Percentiles rank a stretch among this genome's conserved stretches.
Evolutionary conservation across 306 rosid genomes (phyloP).

Genomic region (Betula pendula): DNA sequence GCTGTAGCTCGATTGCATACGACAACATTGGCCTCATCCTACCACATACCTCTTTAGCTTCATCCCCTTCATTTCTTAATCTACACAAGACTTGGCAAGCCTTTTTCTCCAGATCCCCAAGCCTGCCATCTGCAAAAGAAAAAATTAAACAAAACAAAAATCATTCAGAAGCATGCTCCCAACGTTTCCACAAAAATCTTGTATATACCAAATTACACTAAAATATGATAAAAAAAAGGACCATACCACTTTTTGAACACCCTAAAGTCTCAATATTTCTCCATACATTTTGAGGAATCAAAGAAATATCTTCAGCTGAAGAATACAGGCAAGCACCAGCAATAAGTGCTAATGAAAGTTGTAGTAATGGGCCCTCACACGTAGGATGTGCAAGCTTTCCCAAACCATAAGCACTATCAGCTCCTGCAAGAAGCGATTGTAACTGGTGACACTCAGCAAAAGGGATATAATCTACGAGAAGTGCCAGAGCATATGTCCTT

Average conservation of each 20-base stretch:
- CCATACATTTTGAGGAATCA: conserved; percentile 84
- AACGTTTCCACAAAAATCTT: conserved; percentile 23
- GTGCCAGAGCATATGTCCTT: conserved; percentile 69
- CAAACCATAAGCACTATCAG: conserved; percentile 68
- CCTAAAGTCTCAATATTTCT: conserved; percentile 64
- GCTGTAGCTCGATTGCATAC: conserved; percentile 18
- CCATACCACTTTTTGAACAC: conserved; percentile 60
- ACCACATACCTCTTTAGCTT: conserved; percentile 65
- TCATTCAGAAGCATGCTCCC: conserved; percentile 8
- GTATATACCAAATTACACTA: conserved; percentile 8
- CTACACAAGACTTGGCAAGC: conserved; percentile 74
- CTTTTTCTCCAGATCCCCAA: conserved; percentile 77
- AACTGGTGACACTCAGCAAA: conserved; percentile 67
- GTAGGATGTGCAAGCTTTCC: conserved; percentile 45
- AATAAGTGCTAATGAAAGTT: conserved; percentile 78
- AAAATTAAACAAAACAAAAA: conserved; percentile 10
- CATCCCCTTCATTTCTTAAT: conserved; percentile 74
- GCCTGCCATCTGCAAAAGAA: conserved; percentile 54
- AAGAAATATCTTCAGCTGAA: conserved; percentile 71
- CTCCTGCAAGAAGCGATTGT: conserved; percentile 72
- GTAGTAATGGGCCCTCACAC: conserved; percentile 68
- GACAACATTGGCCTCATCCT: conserved; percentile 21
- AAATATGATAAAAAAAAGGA: conserved; percentile 21
- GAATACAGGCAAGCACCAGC: conserved; percentile 78
- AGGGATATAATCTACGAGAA: conserved; percentile 74